Evolutionary conservation across 768 basidiomycete species (phyloP), one percentile per base, ranked within the genome.

Genomic region (Leccinellum luteum): DNA sequence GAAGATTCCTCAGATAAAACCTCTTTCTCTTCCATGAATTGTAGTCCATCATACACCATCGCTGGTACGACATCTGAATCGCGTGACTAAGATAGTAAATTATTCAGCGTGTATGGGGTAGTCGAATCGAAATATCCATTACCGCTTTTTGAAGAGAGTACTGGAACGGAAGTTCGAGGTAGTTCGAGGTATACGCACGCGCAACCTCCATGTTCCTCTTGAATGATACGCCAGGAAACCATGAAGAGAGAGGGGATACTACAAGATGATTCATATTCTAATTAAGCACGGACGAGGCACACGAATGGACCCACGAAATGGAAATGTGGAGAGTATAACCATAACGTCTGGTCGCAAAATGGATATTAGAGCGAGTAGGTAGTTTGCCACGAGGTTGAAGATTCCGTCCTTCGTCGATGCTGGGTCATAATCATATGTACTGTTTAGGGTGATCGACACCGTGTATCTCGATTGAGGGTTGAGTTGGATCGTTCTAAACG

Each of bases 371-470:
- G 21, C 19, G 6, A 48, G 50, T 15, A 41, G n/a, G 8, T 54
- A 32, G 12, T 32, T 58, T 3, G 32, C 47, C 3, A 50, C 14
- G 9, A 58, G 31, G 4, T 32, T 17, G 9, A 54, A 13, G 2
- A 60, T 30, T 17, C 58, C 35, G 17, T 60, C 57, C 1, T 60
- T 38, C 12, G 15, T 30, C 9, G 43, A 45, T 27, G 12, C 4
- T 1, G 56, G 60, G 25, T 55, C 62, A 31, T 63, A 63, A 25
- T 61, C 45, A 21, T 21, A 44, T 44, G 13, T 21, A 12, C 54
- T 30, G 17, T 58, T 54, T 21, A 63, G 4, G 2, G 58, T 48
- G 6, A 61, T 17, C 2, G 54, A 34, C 1, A 45, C 34, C 1
- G 57, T 58, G 25, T 58, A 61, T 9, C 62, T 61, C 5, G 17